These are phyloP conservation scores for Xylariomycetidae sp. DNA, from an alignment of 2,329 filamentous ascomycete genomes.

Conservation along the genomic window DNA sequence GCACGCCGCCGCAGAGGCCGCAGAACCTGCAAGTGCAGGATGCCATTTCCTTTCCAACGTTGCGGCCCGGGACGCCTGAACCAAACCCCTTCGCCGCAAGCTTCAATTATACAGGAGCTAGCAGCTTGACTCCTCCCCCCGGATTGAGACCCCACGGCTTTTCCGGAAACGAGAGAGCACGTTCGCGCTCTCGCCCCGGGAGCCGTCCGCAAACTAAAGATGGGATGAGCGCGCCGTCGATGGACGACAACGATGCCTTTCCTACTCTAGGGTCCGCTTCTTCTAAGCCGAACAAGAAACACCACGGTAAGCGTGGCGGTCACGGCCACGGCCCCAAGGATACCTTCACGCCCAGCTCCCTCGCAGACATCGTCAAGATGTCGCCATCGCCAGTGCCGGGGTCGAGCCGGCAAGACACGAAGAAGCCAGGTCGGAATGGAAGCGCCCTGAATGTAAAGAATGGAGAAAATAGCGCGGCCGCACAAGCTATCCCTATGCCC, in stretches of 20 bases:
- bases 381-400: constrained; percentile 74
- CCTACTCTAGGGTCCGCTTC: constrained; percentile 77
- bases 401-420: constrained; percentile 54
- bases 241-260: constrained; percentile 95
- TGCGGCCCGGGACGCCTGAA: constrained; percentile 59
- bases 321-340: constrained; percentile 71
- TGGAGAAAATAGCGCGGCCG: constrained; percentile 74
- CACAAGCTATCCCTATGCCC: constrained; percentile 78
- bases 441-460: constrained; percentile 60
- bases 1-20: constrained; percentile 60
- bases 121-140: constrained; percentile 63
- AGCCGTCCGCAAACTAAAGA: constrained; percentile 69
- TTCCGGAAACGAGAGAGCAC: constrained; percentile 53
- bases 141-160: constrained; percentile 58
- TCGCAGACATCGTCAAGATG: constrained; percentile 95
- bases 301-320: constrained; percentile 85
- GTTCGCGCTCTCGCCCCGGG: constrained; percentile 74
- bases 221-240: constrained; percentile 65
- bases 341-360: constrained; percentile 64
- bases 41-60: constrained; percentile 76
- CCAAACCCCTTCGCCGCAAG: constrained; percentile 48
- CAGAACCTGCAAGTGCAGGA: constrained; percentile 77
- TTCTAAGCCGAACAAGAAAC: constrained; percentile 77
- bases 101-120: constrained; percentile 48
- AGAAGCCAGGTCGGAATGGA: constrained; percentile 58